Percentiles rank a stretch among this genome's conserved stretches.
Evolutionary conservation across 768 basidiomycete genomes (phyloP).

Genomic region (Boletales sp.): DNA sequence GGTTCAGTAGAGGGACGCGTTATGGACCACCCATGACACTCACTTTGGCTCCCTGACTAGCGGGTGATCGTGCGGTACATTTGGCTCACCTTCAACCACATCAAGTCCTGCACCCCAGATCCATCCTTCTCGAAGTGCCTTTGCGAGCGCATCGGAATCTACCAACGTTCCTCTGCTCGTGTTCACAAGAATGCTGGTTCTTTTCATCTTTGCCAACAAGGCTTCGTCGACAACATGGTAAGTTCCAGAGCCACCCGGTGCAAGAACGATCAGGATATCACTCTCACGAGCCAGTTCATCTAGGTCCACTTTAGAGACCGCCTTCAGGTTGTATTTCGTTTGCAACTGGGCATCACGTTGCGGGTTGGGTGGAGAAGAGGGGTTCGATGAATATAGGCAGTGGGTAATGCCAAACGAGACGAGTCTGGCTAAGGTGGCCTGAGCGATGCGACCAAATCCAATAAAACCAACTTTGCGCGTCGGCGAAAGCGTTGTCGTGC

Average conservation of each 20-base stretch:
- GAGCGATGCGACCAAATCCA: slow-evolving; percentile 93
- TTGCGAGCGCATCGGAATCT: slow-evolving; percentile 84
- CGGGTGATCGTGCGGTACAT: slow-evolving; percentile 69
- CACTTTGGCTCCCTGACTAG: slow-evolving; percentile 76
- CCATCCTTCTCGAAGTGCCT: slow-evolving; percentile 70
- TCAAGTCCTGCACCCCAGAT: slow-evolving; percentile 94
- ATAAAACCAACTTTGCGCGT: slow-evolving; percentile 81
- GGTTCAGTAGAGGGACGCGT: neutral
- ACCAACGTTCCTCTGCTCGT: slow-evolving; percentile 82
- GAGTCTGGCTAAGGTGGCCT: slow-evolving; percentile 75
- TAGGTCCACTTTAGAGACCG: slow-evolving; percentile 55
- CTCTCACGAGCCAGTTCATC: slow-evolving; percentile 71
- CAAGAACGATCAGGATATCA: slow-evolving; percentile 83
- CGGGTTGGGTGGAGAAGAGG: slow-evolving; percentile 43
- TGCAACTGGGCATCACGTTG: slow-evolving; percentile 37
- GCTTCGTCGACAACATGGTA: slow-evolving; percentile 65
- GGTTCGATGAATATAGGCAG: slow-evolving; percentile 64
- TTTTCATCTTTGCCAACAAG: slow-evolving; percentile 85
- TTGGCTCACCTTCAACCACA: slow-evolving; percentile 90
- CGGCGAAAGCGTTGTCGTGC: slow-evolving; percentile 45
- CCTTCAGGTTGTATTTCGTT: slow-evolving; percentile 32
- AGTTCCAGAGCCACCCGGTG: slow-evolving; percentile 71
- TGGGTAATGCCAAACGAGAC: slow-evolving; percentile 78
- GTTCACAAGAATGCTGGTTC: slow-evolving; percentile 79
- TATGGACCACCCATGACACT: slow-evolving; percentile 11